Conservation (phyloP, 257 asterid species). For the Nicotiana obtusifolia region DNA sequence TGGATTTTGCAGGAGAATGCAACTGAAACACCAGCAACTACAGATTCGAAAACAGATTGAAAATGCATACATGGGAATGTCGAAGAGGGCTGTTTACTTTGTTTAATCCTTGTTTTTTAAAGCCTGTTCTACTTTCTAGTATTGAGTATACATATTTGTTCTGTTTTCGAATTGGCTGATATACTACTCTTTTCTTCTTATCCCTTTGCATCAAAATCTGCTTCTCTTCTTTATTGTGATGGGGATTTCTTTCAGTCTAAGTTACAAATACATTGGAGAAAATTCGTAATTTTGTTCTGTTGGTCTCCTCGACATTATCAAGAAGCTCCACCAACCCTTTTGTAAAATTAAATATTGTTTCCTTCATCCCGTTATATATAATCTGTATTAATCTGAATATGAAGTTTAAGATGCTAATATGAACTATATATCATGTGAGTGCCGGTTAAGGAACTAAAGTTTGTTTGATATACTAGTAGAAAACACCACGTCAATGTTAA, state of each 20-base stretch:
- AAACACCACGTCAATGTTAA: no score
- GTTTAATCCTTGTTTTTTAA: not conserved
- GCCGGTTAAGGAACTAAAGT: not conserved
- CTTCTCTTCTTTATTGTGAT: not conserved
- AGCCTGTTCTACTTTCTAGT: not conserved
- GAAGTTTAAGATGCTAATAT: not conserved
- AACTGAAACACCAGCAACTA: conserved; percentile 19
- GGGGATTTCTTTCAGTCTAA: not conserved
- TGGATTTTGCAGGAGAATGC: conserved; percentile 34
- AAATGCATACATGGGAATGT: not conserved
- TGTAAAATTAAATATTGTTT: not conserved
- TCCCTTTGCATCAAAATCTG: not conserved
- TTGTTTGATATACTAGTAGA: no score
- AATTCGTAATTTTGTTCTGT: not conserved
- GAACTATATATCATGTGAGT: not conserved
- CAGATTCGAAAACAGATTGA: conserved; percentile 31
- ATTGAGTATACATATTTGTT: not conserved
- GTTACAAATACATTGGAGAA: no score
- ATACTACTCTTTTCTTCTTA: not conserved
- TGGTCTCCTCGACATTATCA: not conserved
- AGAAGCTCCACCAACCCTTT: not conserved
- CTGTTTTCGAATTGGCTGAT: conserved; percentile 3
- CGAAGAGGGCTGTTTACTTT: not conserved
- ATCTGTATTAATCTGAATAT: not conserved
- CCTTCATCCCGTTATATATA: not conserved